Percentiles rank a stretch among this genome's conserved stretches.
These are phyloP conservation scores for Penicillium samsonianum DNA, from an alignment of 495 filamentous ascomycete genomes.

Conservation along the genomic window DNA sequence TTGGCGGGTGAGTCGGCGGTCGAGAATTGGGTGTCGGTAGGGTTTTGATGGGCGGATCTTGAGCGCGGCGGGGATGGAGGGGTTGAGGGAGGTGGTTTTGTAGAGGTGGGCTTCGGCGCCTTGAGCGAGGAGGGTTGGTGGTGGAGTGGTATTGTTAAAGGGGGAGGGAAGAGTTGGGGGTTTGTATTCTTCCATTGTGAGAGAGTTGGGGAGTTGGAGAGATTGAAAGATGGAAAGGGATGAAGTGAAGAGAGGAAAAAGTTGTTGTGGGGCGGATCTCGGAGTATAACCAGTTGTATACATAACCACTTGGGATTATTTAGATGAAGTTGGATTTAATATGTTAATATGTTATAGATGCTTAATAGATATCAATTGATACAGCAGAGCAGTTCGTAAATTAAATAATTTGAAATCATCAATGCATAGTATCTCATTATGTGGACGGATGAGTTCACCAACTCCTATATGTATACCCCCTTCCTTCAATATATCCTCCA, in stretches of 20 bases:
- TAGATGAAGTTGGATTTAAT: not conserved
- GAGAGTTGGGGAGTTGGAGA: not conserved
- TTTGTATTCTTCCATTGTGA: constrained; percentile 30
- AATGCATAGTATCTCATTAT: not conserved
- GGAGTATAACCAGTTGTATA: constrained; percentile 3
- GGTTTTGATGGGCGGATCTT: constrained; percentile 93
- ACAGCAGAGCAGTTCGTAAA: too few species aligned
- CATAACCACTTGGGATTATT: not conserved
- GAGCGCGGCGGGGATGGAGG: constrained; percentile 70
- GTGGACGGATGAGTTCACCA: not conserved
- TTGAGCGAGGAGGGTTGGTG: constrained; percentile 71
- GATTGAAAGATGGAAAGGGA: not conserved
- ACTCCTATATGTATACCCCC: not conserved
- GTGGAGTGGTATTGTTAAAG: constrained; percentile 59
- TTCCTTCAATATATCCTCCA: not conserved
- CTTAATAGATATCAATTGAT: not conserved
- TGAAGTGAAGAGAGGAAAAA: constrained; percentile 10
- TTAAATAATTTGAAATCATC: not conserved
- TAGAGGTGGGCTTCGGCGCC: constrained; percentile 96
- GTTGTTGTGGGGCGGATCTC: constrained; percentile 8
- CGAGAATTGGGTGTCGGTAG: constrained; percentile 90
- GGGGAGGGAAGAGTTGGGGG: constrained; percentile 62
- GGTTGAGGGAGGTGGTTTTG: constrained; percentile 75
- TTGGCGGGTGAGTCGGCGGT: constrained; percentile 80
- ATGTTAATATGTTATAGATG: not conserved